These are phyloP conservation scores for Colletotrichum sp. DNA, from an alignment of 2,329 filamentous ascomycete genomes.

Conservation along the genomic window DNA sequence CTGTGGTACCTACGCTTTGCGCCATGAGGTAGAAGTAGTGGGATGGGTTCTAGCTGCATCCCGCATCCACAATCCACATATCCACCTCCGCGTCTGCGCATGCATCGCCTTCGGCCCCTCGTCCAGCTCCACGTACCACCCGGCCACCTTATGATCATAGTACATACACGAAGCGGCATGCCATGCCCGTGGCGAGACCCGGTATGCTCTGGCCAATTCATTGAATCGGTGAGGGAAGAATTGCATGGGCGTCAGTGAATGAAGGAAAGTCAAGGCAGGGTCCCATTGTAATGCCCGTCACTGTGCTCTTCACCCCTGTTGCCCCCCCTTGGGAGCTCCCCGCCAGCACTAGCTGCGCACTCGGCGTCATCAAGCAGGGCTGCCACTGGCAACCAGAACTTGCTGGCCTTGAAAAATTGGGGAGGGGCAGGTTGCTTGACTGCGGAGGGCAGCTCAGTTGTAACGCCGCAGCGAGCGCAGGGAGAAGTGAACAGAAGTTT, in stretches of 20 bases:
- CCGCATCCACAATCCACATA: not conserved
- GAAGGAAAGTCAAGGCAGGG: not conserved
- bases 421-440: not conserved
- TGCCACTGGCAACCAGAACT: not conserved
- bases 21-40: not conserved
- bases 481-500: not conserved
- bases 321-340: slow-evolving; percentile 7
- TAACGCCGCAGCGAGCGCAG: not conserved
- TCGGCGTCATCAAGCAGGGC: slow-evolving; percentile 15
- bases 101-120: not conserved
- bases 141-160: not conserved
- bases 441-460: not conserved
- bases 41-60: slow-evolving; percentile 1
- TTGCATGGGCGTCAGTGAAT: not conserved
- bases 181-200: not conserved
- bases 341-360: not conserved
- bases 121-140: not conserved
- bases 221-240: not conserved
- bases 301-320: not conserved
- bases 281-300: not conserved
- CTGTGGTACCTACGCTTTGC: not conserved
- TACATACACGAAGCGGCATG: slow-evolving; percentile 9
- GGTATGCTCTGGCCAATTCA: not conserved
- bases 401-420: not conserved
- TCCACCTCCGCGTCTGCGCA: not conserved